Conservation (phyloP, 441 rosid genomes). For the Arabidopsis hybrid region DNA sequence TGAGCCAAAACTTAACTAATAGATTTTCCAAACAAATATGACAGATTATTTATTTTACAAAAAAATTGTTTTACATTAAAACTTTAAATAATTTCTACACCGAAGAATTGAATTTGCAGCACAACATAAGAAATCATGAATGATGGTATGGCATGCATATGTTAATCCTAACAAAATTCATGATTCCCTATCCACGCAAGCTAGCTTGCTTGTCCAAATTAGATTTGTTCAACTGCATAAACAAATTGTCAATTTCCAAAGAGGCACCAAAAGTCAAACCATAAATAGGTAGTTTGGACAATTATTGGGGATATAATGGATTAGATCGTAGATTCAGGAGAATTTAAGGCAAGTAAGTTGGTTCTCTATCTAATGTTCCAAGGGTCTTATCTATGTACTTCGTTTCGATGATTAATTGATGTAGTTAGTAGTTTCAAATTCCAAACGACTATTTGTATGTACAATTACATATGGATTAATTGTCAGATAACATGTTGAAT, state of each 20-base stretch:
- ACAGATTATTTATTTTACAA: too few species aligned
- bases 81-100: too few species aligned
- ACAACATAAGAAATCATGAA: too few species aligned
- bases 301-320: slow-evolving; percentile 15
- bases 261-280: not conserved
- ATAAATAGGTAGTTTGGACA: not conserved
- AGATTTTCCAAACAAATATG: too few species aligned
- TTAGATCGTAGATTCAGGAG: not conserved
- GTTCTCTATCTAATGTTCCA: not conserved
- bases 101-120: too few species aligned
- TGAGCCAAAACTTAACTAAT: too few species aligned
- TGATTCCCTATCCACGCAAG: not conserved
- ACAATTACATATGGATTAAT: not conserved
- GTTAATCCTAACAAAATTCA: not conserved
- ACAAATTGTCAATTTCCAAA: not conserved
- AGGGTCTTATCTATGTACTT: not conserved
- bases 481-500: not conserved
- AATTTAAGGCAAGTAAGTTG: not conserved
- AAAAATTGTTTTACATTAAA: too few species aligned
- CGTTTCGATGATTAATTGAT: not conserved
- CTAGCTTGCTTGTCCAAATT: slow-evolving; percentile 1
- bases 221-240: not conserved
- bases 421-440: not conserved
- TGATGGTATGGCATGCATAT: too few species aligned
- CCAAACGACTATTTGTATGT: slow-evolving; percentile 7